Evolutionary conservation across 139 green algal genomes (phyloP).

Genomic region (Chloropicon primus): DNA sequence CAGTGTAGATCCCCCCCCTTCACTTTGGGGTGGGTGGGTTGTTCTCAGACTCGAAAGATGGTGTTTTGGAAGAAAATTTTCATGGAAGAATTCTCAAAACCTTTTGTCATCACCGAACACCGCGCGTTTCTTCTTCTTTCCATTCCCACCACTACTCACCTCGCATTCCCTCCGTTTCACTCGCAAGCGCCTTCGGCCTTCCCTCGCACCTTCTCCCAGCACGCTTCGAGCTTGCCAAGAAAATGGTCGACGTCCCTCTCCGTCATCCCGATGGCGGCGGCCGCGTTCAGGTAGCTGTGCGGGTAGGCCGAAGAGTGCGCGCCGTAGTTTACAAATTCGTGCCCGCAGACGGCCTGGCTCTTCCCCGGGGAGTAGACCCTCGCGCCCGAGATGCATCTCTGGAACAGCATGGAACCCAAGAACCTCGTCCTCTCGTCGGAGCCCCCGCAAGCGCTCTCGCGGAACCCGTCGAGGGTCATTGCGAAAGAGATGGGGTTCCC

Average conservation of each 20-base stretch:
- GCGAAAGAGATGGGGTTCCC: constrained; percentile 82
- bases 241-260: constrained; percentile 56
- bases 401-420: constrained; percentile 73
- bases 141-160: too few relatives aligned
- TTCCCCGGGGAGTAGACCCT: constrained; percentile 50
- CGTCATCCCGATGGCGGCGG: constrained; percentile 62
- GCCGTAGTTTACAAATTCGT: constrained; percentile 61
- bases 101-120: not conserved
- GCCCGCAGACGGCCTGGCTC: constrained; percentile 43
- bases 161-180: too few relatives aligned
- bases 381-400: constrained; percentile 60
- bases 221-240: constrained; percentile 25
- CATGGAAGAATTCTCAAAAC: not conserved
- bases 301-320: constrained; percentile 52
- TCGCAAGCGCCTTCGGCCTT: not conserved
- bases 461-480: constrained; percentile 46
- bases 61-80: not conserved
- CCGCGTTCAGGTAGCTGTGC: constrained; percentile 65
- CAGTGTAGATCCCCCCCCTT: too few relatives aligned
- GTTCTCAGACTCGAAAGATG: not conserved
- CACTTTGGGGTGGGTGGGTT: too few relatives aligned
- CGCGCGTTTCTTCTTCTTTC: too few relatives aligned
- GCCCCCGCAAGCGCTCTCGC: not conserved
- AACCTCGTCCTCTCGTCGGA: constrained; percentile 17
- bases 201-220: constrained; percentile 4